A percentile compares a stretch with the other conserved stretches of the same genome.
These are phyloP conservation scores for Aspergillus ostianus DNA, from an alignment of 495 filamentous ascomycete genomes.

Conservation along the genomic window DNA sequence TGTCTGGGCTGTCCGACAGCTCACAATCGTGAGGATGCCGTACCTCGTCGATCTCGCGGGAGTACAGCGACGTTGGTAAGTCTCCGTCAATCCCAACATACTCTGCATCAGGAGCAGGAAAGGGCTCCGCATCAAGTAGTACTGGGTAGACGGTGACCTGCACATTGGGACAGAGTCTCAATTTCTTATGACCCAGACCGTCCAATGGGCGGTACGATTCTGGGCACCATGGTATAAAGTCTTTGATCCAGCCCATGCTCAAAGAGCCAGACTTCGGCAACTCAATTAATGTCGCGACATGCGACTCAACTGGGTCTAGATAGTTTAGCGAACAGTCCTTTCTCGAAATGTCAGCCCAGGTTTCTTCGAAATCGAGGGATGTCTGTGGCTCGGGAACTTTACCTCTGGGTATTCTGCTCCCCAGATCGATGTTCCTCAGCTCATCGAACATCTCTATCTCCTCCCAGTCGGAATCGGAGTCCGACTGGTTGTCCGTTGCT, in stretches of 20 bases:
- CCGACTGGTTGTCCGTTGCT: too few species aligned
- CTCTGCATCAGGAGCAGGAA: background rate
- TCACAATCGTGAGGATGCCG: background rate
- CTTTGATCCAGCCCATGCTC: background rate
- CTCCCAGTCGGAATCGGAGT: background rate
- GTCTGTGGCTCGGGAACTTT: too few species aligned
- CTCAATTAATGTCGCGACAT: too few species aligned
- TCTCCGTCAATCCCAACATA: background rate
- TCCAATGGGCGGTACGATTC: background rate
- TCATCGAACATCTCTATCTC: background rate
- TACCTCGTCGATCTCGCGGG: background rate
- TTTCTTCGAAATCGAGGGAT: too few species aligned
- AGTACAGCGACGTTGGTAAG: background rate
- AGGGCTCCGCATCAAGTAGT: background rate
- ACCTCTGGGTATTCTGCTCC: background rate
- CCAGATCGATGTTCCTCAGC: background rate
- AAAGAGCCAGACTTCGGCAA: too few species aligned
- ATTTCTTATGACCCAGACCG: background rate
- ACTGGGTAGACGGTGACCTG: background rate
- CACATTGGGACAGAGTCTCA: background rate
- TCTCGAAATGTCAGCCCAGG: too few species aligned
- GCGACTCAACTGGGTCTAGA: too few species aligned
- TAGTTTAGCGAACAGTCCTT: too few species aligned
- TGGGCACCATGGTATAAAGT: background rate
- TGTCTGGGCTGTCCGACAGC: background rate